These are phyloP conservation scores for Letharia columbiana DNA, from an alignment of 495 filamentous ascomycete species.

Conservation along the genomic window DNA sequence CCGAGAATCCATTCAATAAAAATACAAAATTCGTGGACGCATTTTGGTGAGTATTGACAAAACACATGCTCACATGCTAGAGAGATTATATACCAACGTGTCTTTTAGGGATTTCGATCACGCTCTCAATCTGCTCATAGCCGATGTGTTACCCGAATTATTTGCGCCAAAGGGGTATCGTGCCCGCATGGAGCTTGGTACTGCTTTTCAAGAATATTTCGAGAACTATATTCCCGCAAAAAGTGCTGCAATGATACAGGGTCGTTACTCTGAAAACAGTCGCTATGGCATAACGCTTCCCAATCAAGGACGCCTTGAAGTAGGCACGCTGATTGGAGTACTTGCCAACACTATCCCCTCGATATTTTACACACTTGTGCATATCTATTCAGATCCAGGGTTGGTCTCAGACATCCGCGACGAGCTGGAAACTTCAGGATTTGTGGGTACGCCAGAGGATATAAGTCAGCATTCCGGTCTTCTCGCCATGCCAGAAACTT, in stretches of 20 bases:
- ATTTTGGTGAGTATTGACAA: slow-evolving; percentile 31
- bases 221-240: neutral
- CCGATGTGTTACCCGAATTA: slow-evolving; percentile 33
- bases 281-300: slow-evolving; percentile 11
- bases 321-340: slow-evolving; percentile 34
- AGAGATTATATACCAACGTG: neutral
- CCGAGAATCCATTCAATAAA: slow-evolving; percentile 25
- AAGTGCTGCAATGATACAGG: slow-evolving; percentile 18
- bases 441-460: neutral
- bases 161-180: slow-evolving; percentile 34
- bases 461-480: slow-evolving; percentile 4
- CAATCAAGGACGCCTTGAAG: slow-evolving; percentile 32
- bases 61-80: slow-evolving; percentile 4
- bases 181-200: slow-evolving; percentile 33
- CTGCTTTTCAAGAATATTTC: slow-evolving; percentile 35
- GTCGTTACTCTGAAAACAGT: slow-evolving; percentile 14
- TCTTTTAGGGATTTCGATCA: slow-evolving; percentile 37
- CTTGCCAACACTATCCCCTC: slow-evolving; percentile 43
- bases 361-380: slow-evolving; percentile 42
- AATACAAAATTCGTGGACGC: slow-evolving; percentile 28
- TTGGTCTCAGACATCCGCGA: slow-evolving; percentile 35
- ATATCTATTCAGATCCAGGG: slow-evolving; percentile 33
- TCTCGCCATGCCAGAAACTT: slow-evolving; percentile 22
- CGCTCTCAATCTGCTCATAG: slow-evolving; percentile 36
- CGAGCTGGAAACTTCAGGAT: slow-evolving; percentile 27